Base-by-base conservation (phyloP, 768 basidiomycete species). In the Mycena galopus region DNA sequence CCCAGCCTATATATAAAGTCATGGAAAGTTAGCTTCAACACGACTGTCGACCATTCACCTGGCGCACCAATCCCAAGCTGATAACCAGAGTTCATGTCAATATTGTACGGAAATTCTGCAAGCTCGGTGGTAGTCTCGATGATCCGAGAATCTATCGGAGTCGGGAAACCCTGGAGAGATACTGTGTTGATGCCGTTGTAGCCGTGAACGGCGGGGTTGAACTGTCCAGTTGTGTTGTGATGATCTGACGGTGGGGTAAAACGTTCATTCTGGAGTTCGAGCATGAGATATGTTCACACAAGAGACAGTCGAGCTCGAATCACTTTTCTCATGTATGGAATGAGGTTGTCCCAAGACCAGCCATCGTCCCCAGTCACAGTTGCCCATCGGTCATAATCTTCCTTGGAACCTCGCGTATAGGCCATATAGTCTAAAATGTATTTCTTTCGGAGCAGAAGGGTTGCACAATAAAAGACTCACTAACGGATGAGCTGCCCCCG, bases 1-100 rank as follows among this genome's bases (percentile, higher is more conserved):
- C 12, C 73, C 75, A 80, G 12, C 77, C 79, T 80, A 50, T 16
- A 50, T 16, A 10, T 8, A 32, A 25, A 27, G 32, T 60, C 42
- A 74, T 70, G 30, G 35, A 16, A 7, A 44, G 35, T 37, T 14
- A 37, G 35, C 35, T 37, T 37, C 35, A 37, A 33, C 35, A 23
- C 12, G 21, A 80, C 11, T 27, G 4, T 37, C 14, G 12, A 17
- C 27, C 12, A 21, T 12, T 7, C 3, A 32, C 2, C 21, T 10
- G 4, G 63, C 78, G 51, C 32, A 82, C 84, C 79, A 19, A 84
- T 67, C 2, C 84, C 84, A 10, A 82, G 62, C 2, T 73, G 73
- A 44, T 73, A 67, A 1, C 84, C 84, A 2, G 75, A 75, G 68
- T 83, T 77, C 74, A 75, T 77, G 53, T 77, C 76, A 1, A 72